These are phyloP conservation scores for Haplosporangium sp. DNA, from an alignment of 371 early-diverging fungal species.

Conservation along the genomic window DNA sequence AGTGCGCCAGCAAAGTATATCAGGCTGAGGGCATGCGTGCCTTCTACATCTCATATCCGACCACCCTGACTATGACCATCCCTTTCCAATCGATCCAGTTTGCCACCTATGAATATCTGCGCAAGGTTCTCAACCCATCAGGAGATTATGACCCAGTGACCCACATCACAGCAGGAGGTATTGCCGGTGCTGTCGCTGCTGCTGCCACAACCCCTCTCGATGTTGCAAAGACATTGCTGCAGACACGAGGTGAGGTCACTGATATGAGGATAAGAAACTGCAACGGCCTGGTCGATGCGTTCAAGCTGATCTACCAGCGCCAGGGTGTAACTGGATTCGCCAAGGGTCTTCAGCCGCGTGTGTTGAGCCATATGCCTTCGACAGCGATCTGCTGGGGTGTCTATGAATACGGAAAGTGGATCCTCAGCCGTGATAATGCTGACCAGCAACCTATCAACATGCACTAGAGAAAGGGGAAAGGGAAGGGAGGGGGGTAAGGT, in stretches of 20 bases:
- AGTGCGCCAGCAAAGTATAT: conserved; percentile 75
- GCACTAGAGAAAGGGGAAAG: conserved; percentile 14
- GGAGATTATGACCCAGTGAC: conserved; percentile 86
- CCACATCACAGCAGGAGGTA: conserved; percentile 87
- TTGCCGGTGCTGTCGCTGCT: conserved; percentile 92
- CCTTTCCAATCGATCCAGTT: conserved; percentile 95
- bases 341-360: conserved; percentile 85
- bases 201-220: conserved; percentile 94
- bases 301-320: conserved; percentile 76
- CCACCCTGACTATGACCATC: conserved; percentile 89
- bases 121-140: conserved; percentile 78
- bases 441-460: conserved; percentile 32
- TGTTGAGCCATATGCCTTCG: conserved; percentile 90
- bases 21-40: conserved; percentile 82
- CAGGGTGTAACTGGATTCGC: conserved; percentile 85
- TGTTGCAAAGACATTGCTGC: conserved; percentile 92
- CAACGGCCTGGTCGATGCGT: conserved; percentile 78
- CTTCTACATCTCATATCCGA: conserved; percentile 93
- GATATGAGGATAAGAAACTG: conserved; percentile 78
- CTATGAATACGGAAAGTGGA: conserved; percentile 90
- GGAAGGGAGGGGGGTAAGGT: too few species aligned
- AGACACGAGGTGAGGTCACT: conserved; percentile 83
- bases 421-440: conserved; percentile 49
- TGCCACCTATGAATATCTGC: conserved; percentile 86
- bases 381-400: conserved; percentile 96